Evolutionary conservation across 1,284 basidiomycete genomes (phyloP).

Genomic region (Tylopilus sp.): DNA sequence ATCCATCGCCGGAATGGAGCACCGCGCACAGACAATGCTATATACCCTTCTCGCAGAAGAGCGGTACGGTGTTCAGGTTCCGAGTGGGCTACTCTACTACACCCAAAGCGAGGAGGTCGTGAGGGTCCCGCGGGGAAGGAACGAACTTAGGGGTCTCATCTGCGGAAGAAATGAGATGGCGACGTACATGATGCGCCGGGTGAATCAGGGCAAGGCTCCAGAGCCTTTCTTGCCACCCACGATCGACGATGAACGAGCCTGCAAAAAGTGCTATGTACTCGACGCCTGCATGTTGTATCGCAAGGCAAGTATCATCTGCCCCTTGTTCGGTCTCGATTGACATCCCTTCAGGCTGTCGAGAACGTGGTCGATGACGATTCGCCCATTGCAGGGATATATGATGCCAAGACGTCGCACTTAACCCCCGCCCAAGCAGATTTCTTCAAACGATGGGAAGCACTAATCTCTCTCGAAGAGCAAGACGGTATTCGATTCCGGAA

Average conservation of each 20-base stretch:
- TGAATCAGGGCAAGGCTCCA: slow-evolving; percentile 25
- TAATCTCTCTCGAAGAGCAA: slow-evolving; percentile 87
- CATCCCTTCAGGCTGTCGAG: slow-evolving; percentile 61
- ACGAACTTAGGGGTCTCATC: slow-evolving; percentile 85
- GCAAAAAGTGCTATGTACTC: slow-evolving; percentile 77
- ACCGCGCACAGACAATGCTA: slow-evolving; percentile 96
- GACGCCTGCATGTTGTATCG: slow-evolving; percentile 95
- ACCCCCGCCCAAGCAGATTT: slow-evolving; percentile 68
- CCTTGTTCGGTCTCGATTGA: slow-evolving; percentile 1
- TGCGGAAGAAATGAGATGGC: slow-evolving; percentile 85
- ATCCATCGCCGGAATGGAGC: slow-evolving; percentile 76
- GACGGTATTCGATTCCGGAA: slow-evolving; percentile 80
- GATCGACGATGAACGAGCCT: slow-evolving; percentile 78
- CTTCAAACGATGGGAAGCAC: slow-evolving; percentile 87
- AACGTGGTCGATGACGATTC: slow-evolving; percentile 55
- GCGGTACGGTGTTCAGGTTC: slow-evolving; percentile 71
- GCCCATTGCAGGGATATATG: slow-evolving; percentile 73
- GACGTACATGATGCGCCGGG: slow-evolving; percentile 57
- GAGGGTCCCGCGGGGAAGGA: slow-evolving; percentile 71
- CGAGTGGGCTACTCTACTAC: slow-evolving; percentile 88
- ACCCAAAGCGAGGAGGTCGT: slow-evolving; percentile 87
- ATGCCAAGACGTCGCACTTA: slow-evolving; percentile 78
- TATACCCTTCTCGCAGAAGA: slow-evolving; percentile 93
- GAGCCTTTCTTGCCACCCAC: slow-evolving; percentile 78
- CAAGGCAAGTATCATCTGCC: slow-evolving; percentile 48